Conservation (phyloP, 345 rosid genomes). For the Jatropha curcas region DNA sequence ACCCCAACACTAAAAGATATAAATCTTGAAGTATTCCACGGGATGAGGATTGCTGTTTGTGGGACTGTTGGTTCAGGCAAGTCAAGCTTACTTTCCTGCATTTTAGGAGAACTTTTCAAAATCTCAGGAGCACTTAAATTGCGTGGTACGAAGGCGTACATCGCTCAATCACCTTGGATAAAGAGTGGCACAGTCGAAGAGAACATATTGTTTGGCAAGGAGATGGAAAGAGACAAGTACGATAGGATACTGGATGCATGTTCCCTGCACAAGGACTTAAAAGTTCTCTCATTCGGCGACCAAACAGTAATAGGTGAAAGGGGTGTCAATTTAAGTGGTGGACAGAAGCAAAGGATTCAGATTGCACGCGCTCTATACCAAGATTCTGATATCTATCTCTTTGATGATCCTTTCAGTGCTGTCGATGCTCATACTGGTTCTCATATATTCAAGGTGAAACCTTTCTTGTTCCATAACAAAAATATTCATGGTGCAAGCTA, state of each 20-base stretch:
- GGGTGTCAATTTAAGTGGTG: conserved; percentile 85
- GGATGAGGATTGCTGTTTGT: conserved; percentile 77
- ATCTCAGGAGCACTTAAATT: conserved; percentile 59
- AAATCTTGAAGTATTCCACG: conserved; percentile 44
- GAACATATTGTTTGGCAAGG: conserved; percentile 74
- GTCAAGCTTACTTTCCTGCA: conserved; percentile 70
- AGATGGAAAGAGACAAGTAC: conserved; percentile 66
- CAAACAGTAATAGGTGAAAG: conserved; percentile 85
- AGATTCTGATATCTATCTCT: conserved; percentile 77
- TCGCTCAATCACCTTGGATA: conserved; percentile 91
- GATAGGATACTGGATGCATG: conserved; percentile 70
- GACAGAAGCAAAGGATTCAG: conserved; percentile 85
- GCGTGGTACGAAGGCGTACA: conserved; percentile 72
- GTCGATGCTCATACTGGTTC: conserved; percentile 90
- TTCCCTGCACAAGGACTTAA: conserved; percentile 64
- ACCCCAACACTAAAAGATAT: conserved; percentile 49
- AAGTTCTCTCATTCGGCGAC: conserved; percentile 72
- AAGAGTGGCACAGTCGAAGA: conserved; percentile 80
- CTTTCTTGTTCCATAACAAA: neutral
- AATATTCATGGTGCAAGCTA: neutral
- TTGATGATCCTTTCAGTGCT: conserved; percentile 93
- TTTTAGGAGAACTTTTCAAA: conserved; percentile 70
- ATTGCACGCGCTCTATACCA: conserved; percentile 88
- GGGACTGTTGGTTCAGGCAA: conserved; percentile 83
- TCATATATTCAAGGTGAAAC: conserved; percentile 68